A percentile compares a stretch with the other conserved stretches of the same genome.
Evolutionary conservation across 2,329 filamentous ascomycete genomes (phyloP).

Genomic region (Apiospora pterosperma): DNA sequence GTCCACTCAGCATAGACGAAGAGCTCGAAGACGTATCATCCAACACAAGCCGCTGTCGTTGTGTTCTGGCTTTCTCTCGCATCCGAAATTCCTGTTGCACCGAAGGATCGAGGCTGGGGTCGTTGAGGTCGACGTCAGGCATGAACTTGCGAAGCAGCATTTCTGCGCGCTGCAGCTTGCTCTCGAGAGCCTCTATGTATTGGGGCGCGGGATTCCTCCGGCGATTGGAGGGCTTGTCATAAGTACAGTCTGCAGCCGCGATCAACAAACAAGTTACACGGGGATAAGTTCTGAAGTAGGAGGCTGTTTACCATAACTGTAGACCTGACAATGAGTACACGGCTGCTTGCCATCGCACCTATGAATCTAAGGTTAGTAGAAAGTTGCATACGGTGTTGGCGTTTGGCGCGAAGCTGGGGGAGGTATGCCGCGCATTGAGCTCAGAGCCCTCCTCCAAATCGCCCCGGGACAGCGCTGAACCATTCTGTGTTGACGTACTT

Average conservation of each 20-base stretch:
- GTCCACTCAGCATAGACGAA: conserved; percentile 54
- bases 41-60: conserved; percentile 31
- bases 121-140: conserved; percentile 80
- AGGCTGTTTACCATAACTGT: conserved; percentile 79
- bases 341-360: conserved; percentile 73
- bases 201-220: conserved; percentile 87
- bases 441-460: neutral
- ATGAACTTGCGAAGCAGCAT: conserved; percentile 73
- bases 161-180: conserved; percentile 78
- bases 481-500: conserved; percentile 45
- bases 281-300: neutral
- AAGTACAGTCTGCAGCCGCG: conserved; percentile 72
- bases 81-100: conserved; percentile 67
- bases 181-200: conserved; percentile 87
- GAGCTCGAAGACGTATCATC: conserved; percentile 31
- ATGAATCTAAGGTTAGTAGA: neutral
- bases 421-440: neutral
- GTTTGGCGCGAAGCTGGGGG: neutral
- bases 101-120: conserved; percentile 75
- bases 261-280: conserved; percentile 18
- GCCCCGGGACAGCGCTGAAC: neutral
- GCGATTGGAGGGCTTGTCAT: conserved; percentile 91
- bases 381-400: neutral
- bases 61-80: conserved; percentile 48
- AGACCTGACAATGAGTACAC: conserved; percentile 94